Evolutionary conservation across 1,284 basidiomycete genomes (phyloP).

Genomic region (Heterobasidion irregulare): DNA sequence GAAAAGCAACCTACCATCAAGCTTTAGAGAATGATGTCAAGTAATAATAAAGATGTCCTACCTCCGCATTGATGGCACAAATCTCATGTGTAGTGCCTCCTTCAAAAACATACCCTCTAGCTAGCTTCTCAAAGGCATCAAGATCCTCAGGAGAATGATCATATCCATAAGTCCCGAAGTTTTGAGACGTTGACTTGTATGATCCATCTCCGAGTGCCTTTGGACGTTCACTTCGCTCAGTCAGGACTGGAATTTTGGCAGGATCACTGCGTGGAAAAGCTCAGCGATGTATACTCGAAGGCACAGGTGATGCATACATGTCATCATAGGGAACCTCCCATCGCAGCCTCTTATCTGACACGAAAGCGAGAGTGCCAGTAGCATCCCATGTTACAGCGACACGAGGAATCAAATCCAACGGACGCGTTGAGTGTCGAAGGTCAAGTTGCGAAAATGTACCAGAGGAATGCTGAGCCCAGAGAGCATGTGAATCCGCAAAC

Average conservation of each 20-base stretch:
- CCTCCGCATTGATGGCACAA: slow-evolving; percentile 54
- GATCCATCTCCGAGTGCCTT: slow-evolving; percentile 48
- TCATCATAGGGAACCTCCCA: slow-evolving; percentile 85
- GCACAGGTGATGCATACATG: slow-evolving; percentile 40
- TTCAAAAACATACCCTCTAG: slow-evolving; percentile 59
- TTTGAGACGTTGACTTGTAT: slow-evolving; percentile 42
- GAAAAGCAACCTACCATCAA: slow-evolving; percentile 43
- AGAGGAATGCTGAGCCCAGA: slow-evolving; percentile 74
- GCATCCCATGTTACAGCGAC: slow-evolving; percentile 64
- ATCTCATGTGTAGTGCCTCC: slow-evolving; percentile 41
- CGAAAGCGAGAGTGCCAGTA: slow-evolving; percentile 63
- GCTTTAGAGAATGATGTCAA: slow-evolving; percentile 1
- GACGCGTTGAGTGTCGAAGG: slow-evolving; percentile 49
- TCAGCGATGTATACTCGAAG: slow-evolving; percentile 1
- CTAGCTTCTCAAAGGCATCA: slow-evolving; percentile 53
- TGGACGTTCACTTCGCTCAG: slow-evolving; percentile 25
- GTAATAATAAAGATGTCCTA: slow-evolving; percentile 16
- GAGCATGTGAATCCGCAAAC: slow-evolving; percentile 63
- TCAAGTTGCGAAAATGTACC: slow-evolving; percentile 80
- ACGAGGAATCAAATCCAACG: slow-evolving; percentile 66
- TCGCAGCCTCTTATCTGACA: slow-evolving; percentile 43
- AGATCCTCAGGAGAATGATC: slow-evolving; percentile 30
- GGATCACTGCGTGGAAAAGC: slow-evolving; percentile 32
- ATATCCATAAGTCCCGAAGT: slow-evolving; percentile 39
- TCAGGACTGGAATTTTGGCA: slow-evolving; percentile 31